Evolutionary conservation across 169 alveolate species (phyloP).

Genomic region (Plasmodium ovale): DNA sequence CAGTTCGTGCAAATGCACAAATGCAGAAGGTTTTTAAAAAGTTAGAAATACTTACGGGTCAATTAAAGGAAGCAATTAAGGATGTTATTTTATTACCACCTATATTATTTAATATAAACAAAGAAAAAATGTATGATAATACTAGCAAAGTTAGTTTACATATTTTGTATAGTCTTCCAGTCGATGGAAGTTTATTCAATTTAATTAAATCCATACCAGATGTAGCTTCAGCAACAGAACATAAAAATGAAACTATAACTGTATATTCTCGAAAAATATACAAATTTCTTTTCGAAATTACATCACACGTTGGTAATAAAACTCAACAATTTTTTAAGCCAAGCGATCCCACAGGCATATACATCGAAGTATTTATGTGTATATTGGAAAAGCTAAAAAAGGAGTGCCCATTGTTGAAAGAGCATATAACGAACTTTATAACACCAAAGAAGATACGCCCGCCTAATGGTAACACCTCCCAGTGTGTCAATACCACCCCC

Average conservation of each 20-base stretch:
- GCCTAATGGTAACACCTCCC: background rate
- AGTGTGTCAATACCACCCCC: background rate
- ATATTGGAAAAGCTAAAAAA: constrained; percentile 69
- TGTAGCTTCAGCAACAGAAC: constrained; percentile 54
- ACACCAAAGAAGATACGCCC: background rate
- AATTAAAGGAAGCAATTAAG: constrained; percentile 71
- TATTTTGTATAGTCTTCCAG: constrained; percentile 68
- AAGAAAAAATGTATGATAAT: constrained; percentile 29
- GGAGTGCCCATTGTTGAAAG: constrained; percentile 53
- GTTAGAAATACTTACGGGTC: constrained; percentile 65
- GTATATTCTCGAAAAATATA: constrained; percentile 62
- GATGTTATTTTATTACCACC: constrained; percentile 71
- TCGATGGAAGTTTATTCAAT: constrained; percentile 71
- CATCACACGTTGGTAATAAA: constrained; percentile 3
- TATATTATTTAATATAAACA: constrained; percentile 64
- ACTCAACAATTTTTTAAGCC: constrained; percentile 11
- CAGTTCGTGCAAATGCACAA: constrained; percentile 18
- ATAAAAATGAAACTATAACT: constrained; percentile 66
- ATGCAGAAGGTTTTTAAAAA: constrained; percentile 62
- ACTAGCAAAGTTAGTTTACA: constrained; percentile 51
- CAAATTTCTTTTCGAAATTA: constrained; percentile 61
- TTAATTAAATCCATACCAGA: constrained; percentile 73
- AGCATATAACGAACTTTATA: constrained; percentile 49
- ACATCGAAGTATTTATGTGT: constrained; percentile 76
- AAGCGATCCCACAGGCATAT: constrained; percentile 43